Percentiles rank a stretch among this genome's conserved stretches.
phyloP scores from a whole-genome alignment of 305 asterid species.

The Fraxinus angustifolia region DNA sequence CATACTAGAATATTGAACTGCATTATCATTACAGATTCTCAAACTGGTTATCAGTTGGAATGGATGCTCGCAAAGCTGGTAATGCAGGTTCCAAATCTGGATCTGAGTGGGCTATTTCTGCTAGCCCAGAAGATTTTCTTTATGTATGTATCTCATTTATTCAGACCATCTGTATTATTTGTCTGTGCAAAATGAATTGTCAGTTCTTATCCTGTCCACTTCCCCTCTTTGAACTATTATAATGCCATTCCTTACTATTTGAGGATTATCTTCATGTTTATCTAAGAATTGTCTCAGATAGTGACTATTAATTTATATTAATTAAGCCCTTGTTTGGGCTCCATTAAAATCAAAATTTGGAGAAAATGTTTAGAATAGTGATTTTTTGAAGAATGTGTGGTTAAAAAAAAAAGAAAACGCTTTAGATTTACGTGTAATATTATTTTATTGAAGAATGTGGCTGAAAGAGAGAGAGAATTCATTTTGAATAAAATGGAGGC shows the following conservation, averaged over 20 bases:
- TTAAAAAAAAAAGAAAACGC: too few relatives aligned
- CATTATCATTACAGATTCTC: constrained; percentile 56
- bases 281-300: not conserved
- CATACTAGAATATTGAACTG: constrained; percentile 2
- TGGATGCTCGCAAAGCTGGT: constrained; percentile 69
- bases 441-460: not conserved
- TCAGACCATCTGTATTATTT: constrained; percentile 1
- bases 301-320: constrained; percentile 7
- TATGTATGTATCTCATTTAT: constrained; percentile 50
- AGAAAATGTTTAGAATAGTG: not conserved
- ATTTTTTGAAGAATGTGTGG: not conserved
- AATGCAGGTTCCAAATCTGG: constrained; percentile 50
- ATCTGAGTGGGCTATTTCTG: constrained; percentile 84
- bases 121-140: constrained; percentile 75
- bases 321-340: not conserved
- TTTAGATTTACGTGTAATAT: too few relatives aligned
- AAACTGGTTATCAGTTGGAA: constrained; percentile 80
- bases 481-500: not conserved
- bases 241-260: constrained; percentile 3
- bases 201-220: constrained; percentile 3
- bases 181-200: constrained; percentile 14
- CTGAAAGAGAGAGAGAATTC: not conserved
- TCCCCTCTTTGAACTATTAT: constrained; percentile 9
- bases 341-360: not conserved
- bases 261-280: constrained; percentile 11